Conservation (phyloP, 306 rosid genomes). For the Acmispon strigosus region DNA sequence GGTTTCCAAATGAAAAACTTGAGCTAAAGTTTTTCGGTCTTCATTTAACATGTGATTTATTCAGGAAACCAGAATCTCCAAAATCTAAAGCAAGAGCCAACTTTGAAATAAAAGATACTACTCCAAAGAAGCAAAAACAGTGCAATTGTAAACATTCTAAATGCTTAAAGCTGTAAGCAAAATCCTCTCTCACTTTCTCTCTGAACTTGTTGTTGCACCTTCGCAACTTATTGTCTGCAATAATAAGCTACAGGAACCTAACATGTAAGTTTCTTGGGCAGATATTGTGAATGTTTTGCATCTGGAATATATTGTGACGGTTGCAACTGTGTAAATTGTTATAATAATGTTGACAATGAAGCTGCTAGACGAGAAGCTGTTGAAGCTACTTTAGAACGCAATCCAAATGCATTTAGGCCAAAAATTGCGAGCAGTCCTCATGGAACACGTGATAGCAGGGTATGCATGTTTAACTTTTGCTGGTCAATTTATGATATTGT, state of each 20-base stretch:
- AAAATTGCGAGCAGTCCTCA: conserved; percentile 99
- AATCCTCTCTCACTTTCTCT: conserved; percentile 18
- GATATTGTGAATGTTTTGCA: conserved; percentile 99
- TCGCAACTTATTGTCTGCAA: conserved; percentile 7
- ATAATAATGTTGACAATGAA: conserved; percentile 93
- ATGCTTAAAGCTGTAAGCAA: conserved; percentile 91
- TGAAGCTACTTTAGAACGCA: conserved; percentile 97
- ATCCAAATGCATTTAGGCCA: conserved; percentile 98
- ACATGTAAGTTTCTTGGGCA: conserved; percentile 37
- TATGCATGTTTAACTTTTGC: conserved; percentile 31
- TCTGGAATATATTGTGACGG: conserved; percentile 99
- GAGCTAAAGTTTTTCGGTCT: background rate
- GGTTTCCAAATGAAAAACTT: background rate
- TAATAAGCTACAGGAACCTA: conserved; percentile 16
- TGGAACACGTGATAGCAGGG: conserved; percentile 73
- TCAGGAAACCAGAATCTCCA: conserved; percentile 95
- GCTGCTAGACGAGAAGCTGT: conserved; percentile 96
- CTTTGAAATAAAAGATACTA: conserved; percentile 67
- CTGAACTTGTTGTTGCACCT: background rate
- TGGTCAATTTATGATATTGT: background rate
- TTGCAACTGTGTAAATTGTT: conserved; percentile 96
- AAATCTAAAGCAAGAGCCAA: conserved; percentile 63
- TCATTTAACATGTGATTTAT: conserved; percentile 15
- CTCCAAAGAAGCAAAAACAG: conserved; percentile 97
- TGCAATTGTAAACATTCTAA: conserved; percentile 94